Base-by-base conservation (phyloP, 2,329 filamentous ascomycete species). In the Colletotrichum aenigma region DNA sequence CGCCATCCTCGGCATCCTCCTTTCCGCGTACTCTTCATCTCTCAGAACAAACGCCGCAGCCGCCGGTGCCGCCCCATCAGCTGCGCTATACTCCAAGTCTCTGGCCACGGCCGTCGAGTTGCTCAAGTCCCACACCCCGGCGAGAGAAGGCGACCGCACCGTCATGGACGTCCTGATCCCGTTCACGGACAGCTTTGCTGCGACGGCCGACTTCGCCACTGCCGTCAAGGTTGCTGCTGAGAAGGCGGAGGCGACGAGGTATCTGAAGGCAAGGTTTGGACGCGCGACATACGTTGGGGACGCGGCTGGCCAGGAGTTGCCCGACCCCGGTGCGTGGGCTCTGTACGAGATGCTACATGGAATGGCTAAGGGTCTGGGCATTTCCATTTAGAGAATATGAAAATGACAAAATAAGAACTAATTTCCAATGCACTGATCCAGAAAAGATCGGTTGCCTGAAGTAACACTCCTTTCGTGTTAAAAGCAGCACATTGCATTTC, bases 191-290 rank as follows among this genome's bases (percentile, higher is more conserved):
- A 71, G 68, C 7, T 80, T 79, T 60, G 77, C 71, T 13, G 24
- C 65, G 58, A 76, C 71, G 16, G 56, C 43, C 18, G 73, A 78
- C 61, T 76, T 79, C 36, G 58, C 65, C 24, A 69, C 69, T 16
- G 92, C 76, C 91, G 92, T 78, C 24, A 72, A 75, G 30, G 78
- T 80, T 3, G 81, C 81, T 5, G 75, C 72, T 6, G 78, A 81
- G n/a, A 82, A 81, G 77, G 81, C 81, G 4, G 80, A 82, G 72
- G 81, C 76, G 0, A 82, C 81, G 4, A 76, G 76, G 4, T 79
- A 78, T 62, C 75, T 83, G 56, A 80, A 81, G 67, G 78, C 81
- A 3, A 77, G 77, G 56, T 81, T 83, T 60, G 81, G 81, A 3
- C 76, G 81, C 1, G 81, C 81, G 2, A 79, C 80, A 4, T 82